Percentiles rank a stretch among this genome's conserved stretches.
Conservation (phyloP, 1,284 basidiomycete genomes). For the Rhodotorula glutinis region DNA sequence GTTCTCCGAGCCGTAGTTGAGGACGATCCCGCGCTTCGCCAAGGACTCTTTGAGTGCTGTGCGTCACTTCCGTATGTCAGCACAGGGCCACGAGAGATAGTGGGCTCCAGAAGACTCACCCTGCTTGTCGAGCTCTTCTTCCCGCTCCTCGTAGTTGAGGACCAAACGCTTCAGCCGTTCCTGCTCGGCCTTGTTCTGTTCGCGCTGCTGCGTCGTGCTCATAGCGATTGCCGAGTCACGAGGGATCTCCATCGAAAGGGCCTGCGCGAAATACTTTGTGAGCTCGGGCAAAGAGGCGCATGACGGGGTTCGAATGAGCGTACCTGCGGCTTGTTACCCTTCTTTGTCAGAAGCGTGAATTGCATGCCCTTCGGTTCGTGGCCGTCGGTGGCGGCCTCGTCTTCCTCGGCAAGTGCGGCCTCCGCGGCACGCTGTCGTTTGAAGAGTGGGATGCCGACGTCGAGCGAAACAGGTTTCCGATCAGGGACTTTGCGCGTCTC, state of each 20-base stretch:
- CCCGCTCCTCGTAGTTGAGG: conserved; percentile 51
- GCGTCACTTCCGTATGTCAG: not conserved
- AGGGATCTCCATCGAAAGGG: conserved; percentile 80
- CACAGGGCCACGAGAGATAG: too few relatives aligned
- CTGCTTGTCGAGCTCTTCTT: conserved; percentile 38
- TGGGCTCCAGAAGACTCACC: conserved; percentile 11
- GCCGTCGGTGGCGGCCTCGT: conserved; percentile 43
- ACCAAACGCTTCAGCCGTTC: conserved; percentile 93
- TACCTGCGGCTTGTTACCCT: conserved; percentile 88
- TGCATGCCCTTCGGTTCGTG: conserved; percentile 62
- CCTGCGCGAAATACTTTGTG: conserved; percentile 52
- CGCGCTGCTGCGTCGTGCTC: conserved; percentile 81
- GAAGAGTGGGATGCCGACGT: conserved; percentile 37
- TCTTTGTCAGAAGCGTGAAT: conserved; percentile 90
- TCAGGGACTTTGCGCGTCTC: conserved; percentile 69
- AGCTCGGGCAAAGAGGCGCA: not conserved
- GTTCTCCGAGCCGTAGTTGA: conserved; percentile 31
- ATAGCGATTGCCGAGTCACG: conserved; percentile 78
- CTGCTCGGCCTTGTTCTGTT: conserved; percentile 89
- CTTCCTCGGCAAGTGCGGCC: conserved; percentile 54
- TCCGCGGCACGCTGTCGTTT: conserved; percentile 54
- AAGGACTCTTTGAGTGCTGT: conserved; percentile 36
- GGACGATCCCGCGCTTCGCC: conserved; percentile 27
- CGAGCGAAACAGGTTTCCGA: conserved; percentile 34
- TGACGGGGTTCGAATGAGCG: conserved; percentile 31